phyloP scores from a whole-genome alignment of 2,329 filamentous ascomycete genomes.

The Monosporascus sp. region DNA sequence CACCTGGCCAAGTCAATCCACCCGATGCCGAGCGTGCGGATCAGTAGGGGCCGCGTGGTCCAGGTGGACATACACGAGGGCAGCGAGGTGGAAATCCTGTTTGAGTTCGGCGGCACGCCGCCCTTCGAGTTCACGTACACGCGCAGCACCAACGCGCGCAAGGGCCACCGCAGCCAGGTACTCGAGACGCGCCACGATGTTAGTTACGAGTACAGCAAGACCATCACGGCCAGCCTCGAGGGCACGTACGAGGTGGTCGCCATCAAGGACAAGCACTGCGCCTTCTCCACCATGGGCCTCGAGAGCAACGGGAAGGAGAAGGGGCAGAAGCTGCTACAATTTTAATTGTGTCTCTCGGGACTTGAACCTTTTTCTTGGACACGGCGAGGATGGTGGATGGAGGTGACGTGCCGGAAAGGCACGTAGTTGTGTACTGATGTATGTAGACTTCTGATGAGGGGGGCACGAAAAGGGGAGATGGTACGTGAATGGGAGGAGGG shows the following conservation, averaged over 20 bases:
- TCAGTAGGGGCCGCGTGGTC: constrained; percentile 76
- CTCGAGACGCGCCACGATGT: constrained; percentile 88
- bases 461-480: not conserved
- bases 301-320: constrained; percentile 40
- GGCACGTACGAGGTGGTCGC: constrained; percentile 96
- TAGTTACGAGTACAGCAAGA: constrained; percentile 75
- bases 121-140: constrained; percentile 99
- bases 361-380: not conserved
- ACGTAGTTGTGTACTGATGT: not conserved
- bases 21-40: constrained; percentile 83
- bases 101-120: constrained; percentile 91
- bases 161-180: constrained; percentile 71
- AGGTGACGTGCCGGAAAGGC: not conserved
- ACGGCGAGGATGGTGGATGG: not conserved
- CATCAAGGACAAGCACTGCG: constrained; percentile 90
- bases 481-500: not conserved
- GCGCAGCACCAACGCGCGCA: constrained; percentile 76
- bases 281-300: constrained; percentile 69
- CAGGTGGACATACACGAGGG: constrained; percentile 95
- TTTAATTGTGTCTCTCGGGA: not conserved
- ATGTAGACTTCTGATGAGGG: not conserved
- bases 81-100: constrained; percentile 85
- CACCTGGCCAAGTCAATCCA: constrained; percentile 81
- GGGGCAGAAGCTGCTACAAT: constrained; percentile 34
- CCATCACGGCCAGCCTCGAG: constrained; percentile 81